Evolutionary conservation across 2,329 filamentous ascomycete species (phyloP).

Genomic region (Chrysosphaeria jannelii): DNA sequence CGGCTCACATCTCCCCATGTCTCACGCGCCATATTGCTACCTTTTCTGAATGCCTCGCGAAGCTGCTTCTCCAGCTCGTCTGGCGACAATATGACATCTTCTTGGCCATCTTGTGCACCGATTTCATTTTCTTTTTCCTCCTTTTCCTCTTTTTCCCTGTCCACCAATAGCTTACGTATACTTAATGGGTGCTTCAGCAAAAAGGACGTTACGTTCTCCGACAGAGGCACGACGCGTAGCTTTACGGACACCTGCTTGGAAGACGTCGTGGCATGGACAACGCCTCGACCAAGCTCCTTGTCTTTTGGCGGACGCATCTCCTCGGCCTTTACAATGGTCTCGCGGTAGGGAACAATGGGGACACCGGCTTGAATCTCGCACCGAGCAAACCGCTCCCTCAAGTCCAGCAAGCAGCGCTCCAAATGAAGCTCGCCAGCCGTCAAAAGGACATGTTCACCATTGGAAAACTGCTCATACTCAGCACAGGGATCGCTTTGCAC

Average conservation of each 20-base stretch:
- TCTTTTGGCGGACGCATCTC: slow-evolving; percentile 66
- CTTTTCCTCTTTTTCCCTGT: too few species aligned
- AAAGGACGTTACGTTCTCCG: slow-evolving; percentile 53
- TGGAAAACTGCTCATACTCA: slow-evolving; percentile 76
- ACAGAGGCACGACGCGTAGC: slow-evolving; percentile 51
- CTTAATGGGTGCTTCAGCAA: slow-evolving; percentile 49
- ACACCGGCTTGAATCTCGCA: slow-evolving; percentile 88
- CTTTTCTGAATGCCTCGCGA: slow-evolving; percentile 30
- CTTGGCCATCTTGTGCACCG: slow-evolving; percentile 7
- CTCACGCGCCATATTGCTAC: slow-evolving; percentile 22
- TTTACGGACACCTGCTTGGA: slow-evolving; percentile 65
- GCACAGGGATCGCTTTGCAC: slow-evolving; percentile 91
- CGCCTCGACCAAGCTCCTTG: slow-evolving; percentile 62
- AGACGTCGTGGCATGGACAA: slow-evolving; percentile 41
- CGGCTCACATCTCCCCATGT: slow-evolving; percentile 50
- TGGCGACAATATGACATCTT: slow-evolving; percentile 31
- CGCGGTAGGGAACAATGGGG: slow-evolving; percentile 83
- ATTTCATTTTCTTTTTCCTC: slow-evolving; percentile 1
- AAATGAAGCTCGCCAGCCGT: slow-evolving; percentile 87
- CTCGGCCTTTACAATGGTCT: slow-evolving; percentile 69
- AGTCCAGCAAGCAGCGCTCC: slow-evolving; percentile 75
- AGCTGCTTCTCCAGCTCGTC: slow-evolving; percentile 55
- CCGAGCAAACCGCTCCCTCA: slow-evolving; percentile 70
- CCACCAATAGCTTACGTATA: slow-evolving; percentile 19
- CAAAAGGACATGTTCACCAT: slow-evolving; percentile 78